phyloP scores from a whole-genome alignment of 352 stramenopile genomes.

The Globisporangium okanoganense region DNA sequence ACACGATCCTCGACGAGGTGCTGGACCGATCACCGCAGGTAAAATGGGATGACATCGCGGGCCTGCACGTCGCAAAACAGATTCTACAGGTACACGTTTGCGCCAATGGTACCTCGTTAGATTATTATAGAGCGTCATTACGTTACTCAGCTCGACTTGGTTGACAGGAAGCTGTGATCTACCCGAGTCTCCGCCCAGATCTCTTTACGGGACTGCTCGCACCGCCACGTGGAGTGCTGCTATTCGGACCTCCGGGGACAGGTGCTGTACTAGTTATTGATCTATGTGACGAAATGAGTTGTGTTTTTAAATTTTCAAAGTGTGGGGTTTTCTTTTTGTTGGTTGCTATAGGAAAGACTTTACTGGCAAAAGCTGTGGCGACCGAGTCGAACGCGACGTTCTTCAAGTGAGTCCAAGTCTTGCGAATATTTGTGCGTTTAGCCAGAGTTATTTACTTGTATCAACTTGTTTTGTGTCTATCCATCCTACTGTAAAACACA shows the following conservation, averaged over 20 bases:
- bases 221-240: constrained; percentile 62
- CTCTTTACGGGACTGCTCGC: constrained; percentile 77
- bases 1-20: constrained; percentile 83
- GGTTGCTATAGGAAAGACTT: constrained; percentile 58
- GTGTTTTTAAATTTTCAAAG: no score
- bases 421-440: neutral
- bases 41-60: constrained; percentile 80
- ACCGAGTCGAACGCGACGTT: constrained; percentile 83
- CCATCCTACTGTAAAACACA: constrained; percentile 20
- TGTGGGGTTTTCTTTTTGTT: constrained; percentile 2
- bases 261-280: constrained; percentile 20
- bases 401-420: constrained; percentile 51
- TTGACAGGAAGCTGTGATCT: constrained; percentile 73
- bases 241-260: constrained; percentile 82
- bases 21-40: constrained; percentile 76
- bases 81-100: constrained; percentile 67
- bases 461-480: neutral
- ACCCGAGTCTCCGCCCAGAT: constrained; percentile 78
- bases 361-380: constrained; percentile 79
- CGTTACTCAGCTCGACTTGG: no score
- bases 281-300: neutral
- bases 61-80: constrained; percentile 80
- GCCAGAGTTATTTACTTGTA: no score
- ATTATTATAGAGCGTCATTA: neutral
- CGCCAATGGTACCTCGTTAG: neutral